Conservation (phyloP, 192 early-diverging fungal genomes). For the Funneliformis geosporum region DNA sequence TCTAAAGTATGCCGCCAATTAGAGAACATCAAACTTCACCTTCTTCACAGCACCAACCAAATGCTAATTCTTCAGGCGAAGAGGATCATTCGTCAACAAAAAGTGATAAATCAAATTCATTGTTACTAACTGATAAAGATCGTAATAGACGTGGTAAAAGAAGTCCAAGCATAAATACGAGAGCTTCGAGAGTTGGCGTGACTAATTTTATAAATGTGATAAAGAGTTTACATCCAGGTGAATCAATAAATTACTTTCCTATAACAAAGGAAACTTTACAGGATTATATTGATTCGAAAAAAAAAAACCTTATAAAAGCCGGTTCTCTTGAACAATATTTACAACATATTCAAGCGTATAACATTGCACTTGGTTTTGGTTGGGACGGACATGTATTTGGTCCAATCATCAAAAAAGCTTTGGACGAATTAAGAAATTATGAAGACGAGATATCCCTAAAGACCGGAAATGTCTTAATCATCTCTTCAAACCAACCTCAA, state of each 20-base stretch:
- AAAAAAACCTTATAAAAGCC: constrained; percentile 28
- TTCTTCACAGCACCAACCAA: background rate
- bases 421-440: constrained; percentile 22
- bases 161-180: constrained; percentile 12
- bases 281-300: constrained; percentile 28
- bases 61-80: background rate
- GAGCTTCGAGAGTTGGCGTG: constrained; percentile 26
- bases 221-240: constrained; percentile 21
- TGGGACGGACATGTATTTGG: constrained; percentile 23
- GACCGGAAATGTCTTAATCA: background rate
- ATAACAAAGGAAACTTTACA: constrained; percentile 21
- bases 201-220: constrained; percentile 32
- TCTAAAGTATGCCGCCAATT: background rate
- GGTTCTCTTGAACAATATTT: constrained; percentile 33
- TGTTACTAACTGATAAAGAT: background rate
- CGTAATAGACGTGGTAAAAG: constrained; percentile 16
- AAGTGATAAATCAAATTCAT: background rate
- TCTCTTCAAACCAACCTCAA: background rate
- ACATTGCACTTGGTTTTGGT: constrained; percentile 23
- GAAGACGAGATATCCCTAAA: constrained; percentile 3
- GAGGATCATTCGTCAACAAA: background rate
- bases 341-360: constrained; percentile 33
- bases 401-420: constrained; percentile 29
- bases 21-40: background rate
- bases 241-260: constrained; percentile 29